Evolutionary conservation across 1,284 basidiomycete genomes (phyloP), one percentile per base, ranked within the genome.

Genomic region (Fomitopsis schrenkii): DNA sequence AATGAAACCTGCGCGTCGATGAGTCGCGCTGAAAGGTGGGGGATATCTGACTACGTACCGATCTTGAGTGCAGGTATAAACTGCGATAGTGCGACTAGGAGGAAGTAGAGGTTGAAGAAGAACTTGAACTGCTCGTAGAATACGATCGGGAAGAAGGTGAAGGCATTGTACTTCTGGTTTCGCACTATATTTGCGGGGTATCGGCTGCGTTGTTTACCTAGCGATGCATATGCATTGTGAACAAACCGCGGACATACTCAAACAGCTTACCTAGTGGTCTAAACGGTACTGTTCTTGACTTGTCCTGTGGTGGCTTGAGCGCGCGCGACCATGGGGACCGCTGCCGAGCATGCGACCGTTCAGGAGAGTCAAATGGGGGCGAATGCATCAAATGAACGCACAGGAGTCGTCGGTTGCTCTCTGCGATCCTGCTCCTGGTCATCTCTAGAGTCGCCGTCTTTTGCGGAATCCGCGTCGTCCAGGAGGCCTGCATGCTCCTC

Each of bases 51-150:
- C 48, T 38, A 79, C 85, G 57, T 59, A 92, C 93, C 95, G 63
- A 98, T 99, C 79, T 95, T 97, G 65, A 99, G 83, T 0, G 96
- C 93, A 4, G 97, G 97, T 9, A 99, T 81, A 70, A 99, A 98
- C 74, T 99, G 97, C 35, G 93, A 95, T 4, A 99, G 80, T 0
- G 97, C 97, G 15, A 99, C 97, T 14, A 98, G 87, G 4, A 99
- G 85, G 73, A 99, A 99, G 77, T 99, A 99, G 14, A 99, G 84
- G 75, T 99, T 99, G 88, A 98, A 99, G 82, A 99, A 99, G 82
- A 97, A 98, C 77, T 98, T 99, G 90, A 99, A 99, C 76, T 99
- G 97, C 75, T 98, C 96, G 76, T 98, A 99, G 73, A 99, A 88
- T 48, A 99, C 96, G 64, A 98, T 84, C 0, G 97, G 97, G 4